A percentile compares a stretch with the other conserved stretches of the same genome.
Evolutionary conservation across 129 eudicot species (phyloP).

Genomic region (Chrysanthemum lavandulifolium): DNA sequence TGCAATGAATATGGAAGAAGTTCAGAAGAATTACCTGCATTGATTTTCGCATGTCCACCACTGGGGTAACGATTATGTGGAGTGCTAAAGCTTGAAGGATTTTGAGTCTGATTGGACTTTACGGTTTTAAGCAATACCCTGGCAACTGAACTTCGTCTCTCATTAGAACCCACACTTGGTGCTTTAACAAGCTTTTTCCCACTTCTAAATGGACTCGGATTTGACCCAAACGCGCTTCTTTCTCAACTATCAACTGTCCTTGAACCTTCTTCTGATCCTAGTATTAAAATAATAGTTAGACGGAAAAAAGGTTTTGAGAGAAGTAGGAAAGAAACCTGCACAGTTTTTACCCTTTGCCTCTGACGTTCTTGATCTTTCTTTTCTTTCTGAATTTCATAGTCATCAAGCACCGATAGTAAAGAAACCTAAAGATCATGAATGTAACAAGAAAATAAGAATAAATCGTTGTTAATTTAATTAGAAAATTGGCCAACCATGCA

Average conservation of each 20-base stretch:
- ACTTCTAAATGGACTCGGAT: constrained; percentile 69
- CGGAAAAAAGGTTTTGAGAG: background rate
- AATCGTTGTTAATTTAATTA: background rate
- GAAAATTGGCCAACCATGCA: background rate
- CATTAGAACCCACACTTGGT: constrained; percentile 30
- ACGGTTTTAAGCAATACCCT: constrained; percentile 41
- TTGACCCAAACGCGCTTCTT: constrained; percentile 80
- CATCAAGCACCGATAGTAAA: constrained; percentile 62
- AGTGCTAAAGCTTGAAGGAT: constrained; percentile 35
- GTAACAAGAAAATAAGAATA: background rate
- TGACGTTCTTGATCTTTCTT: constrained; percentile 68
- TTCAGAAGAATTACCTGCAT: constrained; percentile 37
- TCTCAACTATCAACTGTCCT: constrained; percentile 59
- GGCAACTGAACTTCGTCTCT: constrained; percentile 43
- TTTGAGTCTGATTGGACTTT: constrained; percentile 32
- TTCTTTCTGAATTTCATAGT: constrained; percentile 48
- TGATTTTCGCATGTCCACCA: constrained; percentile 24
- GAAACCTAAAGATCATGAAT: constrained; percentile 40
- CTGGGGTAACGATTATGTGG: constrained; percentile 23
- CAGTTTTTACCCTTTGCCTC: constrained; percentile 54
- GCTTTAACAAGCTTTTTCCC: constrained; percentile 43
- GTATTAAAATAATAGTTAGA: background rate
- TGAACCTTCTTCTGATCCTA: constrained; percentile 77
- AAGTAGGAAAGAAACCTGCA: background rate
- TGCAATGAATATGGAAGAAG: background rate